Conservation (phyloP, 2,329 filamentous ascomycete genomes). For the Metarhizium sp. region DNA sequence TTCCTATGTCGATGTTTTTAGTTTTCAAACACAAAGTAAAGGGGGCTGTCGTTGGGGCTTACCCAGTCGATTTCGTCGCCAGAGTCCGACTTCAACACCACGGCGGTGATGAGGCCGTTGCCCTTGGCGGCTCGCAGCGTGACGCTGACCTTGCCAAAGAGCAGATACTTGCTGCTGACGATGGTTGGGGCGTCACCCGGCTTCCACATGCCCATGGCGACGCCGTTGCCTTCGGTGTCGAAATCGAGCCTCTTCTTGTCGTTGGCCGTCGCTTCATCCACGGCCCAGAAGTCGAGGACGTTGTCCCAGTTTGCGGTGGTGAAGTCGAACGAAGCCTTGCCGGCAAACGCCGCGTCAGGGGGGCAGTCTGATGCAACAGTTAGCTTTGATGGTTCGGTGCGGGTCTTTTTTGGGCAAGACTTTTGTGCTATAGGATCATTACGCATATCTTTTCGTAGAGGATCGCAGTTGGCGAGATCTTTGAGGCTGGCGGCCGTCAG, state of each 20-base stretch:
- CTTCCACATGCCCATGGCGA: slow-evolving; percentile 45
- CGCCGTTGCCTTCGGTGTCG: slow-evolving; percentile 17
- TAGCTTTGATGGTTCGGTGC: not conserved
- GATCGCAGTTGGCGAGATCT: slow-evolving; percentile 15
- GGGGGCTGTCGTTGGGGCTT: not conserved
- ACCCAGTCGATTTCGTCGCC: slow-evolving; percentile 60
- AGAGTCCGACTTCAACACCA: slow-evolving; percentile 67
- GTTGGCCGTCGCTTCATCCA: slow-evolving; percentile 22
- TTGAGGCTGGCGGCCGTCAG: slow-evolving; percentile 10
- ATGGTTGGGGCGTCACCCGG: slow-evolving; percentile 52
- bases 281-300: slow-evolving; percentile 18
- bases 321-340: slow-evolving; percentile 48
- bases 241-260: slow-evolving; percentile 17
- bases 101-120: slow-evolving; percentile 65
- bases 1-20: slow-evolving; percentile 9
- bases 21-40: no score
- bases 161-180: slow-evolving; percentile 66
- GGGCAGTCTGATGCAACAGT: slow-evolving; percentile 36
- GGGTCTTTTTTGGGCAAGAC: not conserved
- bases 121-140: slow-evolving; percentile 62
- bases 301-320: slow-evolving; percentile 42
- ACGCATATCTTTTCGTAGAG: slow-evolving; percentile 16
- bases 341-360: slow-evolving; percentile 57
- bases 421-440: slow-evolving; percentile 2
- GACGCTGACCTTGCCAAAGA: slow-evolving; percentile 70